Conservation (phyloP, 306 rosid genomes). For the Astragalus membranaceus region DNA sequence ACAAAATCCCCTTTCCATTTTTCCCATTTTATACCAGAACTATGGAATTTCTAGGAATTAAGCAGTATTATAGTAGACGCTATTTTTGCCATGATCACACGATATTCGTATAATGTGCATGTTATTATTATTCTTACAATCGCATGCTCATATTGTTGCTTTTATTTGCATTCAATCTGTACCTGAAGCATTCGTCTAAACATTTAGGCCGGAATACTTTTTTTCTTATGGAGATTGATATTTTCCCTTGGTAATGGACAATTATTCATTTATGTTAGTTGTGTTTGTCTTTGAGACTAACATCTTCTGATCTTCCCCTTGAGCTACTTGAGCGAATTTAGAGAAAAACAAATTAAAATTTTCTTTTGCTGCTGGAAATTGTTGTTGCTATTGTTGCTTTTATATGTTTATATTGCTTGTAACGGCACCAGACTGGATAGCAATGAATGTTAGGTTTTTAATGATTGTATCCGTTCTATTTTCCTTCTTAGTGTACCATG, state of each 20-base stretch:
- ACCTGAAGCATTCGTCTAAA: not conserved
- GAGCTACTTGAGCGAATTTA: too few relatives aligned
- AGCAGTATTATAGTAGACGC: not conserved
- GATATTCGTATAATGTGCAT: not conserved
- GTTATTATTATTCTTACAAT: not conserved
- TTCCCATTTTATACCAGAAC: not conserved
- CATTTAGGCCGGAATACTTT: not conserved
- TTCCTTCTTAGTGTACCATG: not conserved
- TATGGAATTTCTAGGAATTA: not conserved
- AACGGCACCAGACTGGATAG: not conserved
- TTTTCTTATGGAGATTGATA: not conserved
- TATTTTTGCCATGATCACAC: not conserved
- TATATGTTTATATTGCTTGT: not conserved
- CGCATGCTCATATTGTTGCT: not conserved
- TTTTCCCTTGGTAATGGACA: too few relatives aligned
- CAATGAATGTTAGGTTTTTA: conserved; percentile 1
- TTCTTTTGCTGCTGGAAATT: not conserved
- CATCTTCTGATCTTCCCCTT: too few relatives aligned
- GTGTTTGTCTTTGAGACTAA: too few relatives aligned
- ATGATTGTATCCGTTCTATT: not conserved
- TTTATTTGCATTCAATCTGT: not conserved
- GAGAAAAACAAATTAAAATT: too few relatives aligned
- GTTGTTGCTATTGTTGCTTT: not conserved
- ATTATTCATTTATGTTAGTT: too few relatives aligned
- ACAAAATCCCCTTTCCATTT: not conserved